These are phyloP conservation scores for Sanghuangporus baumii DNA, from an alignment of 1,284 basidiomycete genomes.

Conservation along the genomic window DNA sequence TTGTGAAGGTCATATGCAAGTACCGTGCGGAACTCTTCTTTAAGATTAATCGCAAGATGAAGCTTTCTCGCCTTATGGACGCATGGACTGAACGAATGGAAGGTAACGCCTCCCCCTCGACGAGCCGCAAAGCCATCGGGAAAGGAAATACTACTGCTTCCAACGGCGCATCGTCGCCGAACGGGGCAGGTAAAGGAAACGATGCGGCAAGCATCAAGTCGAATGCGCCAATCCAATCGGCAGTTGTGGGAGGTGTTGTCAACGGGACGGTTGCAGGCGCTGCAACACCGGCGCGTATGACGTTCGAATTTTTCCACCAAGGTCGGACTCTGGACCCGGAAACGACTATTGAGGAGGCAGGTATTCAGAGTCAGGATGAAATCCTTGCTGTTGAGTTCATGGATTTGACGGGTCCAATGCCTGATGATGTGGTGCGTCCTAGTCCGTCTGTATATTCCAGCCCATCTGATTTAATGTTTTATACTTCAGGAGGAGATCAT, in stretches of 20 bases:
- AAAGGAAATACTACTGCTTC: constrained; percentile 19
- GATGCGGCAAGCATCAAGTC: constrained; percentile 33
- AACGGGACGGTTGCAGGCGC: constrained; percentile 22
- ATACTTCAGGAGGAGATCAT: constrained; percentile 52
- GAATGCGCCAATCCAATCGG: constrained; percentile 11
- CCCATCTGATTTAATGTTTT: constrained; percentile 2
- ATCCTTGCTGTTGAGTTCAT: constrained; percentile 81
- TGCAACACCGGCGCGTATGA: constrained; percentile 36
- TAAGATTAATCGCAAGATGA: constrained; percentile 83
- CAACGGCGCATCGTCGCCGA: not conserved
- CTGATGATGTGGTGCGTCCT: constrained; percentile 55
- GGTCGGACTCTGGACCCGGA: constrained; percentile 69
- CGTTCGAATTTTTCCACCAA: constrained; percentile 77
- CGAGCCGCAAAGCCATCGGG: constrained; percentile 23
- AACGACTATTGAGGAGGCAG: constrained; percentile 76
- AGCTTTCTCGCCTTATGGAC: constrained; percentile 70
- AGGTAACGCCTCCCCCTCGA: constrained; percentile 20
- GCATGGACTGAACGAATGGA: constrained; percentile 88
- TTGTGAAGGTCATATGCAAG: constrained; percentile 78
- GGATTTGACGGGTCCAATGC: constrained; percentile 65
- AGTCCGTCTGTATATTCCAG: not conserved
- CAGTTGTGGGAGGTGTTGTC: constrained; percentile 22
- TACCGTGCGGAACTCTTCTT: constrained; percentile 84
- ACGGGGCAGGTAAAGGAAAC: constrained; percentile 22
- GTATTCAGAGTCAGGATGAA: constrained; percentile 79